Evolutionary conservation across 139 green algal genomes (phyloP).

Genomic region (Volvox africanus): DNA sequence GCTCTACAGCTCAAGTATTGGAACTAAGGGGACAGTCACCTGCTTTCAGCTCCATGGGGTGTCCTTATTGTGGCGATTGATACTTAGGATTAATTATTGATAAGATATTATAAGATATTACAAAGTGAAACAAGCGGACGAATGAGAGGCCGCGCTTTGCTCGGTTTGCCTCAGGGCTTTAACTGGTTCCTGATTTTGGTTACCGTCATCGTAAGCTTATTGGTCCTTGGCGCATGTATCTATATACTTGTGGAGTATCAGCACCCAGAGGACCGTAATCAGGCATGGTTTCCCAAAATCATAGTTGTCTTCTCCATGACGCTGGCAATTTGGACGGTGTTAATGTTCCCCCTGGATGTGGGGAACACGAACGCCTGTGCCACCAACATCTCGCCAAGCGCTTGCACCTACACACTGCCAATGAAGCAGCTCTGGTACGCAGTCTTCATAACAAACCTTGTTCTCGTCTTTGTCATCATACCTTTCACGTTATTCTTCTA

Average conservation of each 20-base stretch:
- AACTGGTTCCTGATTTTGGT: constrained; percentile 91
- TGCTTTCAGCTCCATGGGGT: neutral
- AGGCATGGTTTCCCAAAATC: constrained; percentile 94
- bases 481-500: constrained; percentile 99
- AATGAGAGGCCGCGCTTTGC: neutral
- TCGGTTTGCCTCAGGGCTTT: constrained; percentile 60
- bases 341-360: constrained; percentile 97
- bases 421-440: constrained; percentile 92
- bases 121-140: neutral
- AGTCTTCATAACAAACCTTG: constrained; percentile 87
- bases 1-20: too few species aligned
- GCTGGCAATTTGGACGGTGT: constrained; percentile 88
- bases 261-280: constrained; percentile 97
- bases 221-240: constrained; percentile 80
- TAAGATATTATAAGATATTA: too few species aligned
- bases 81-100: too few species aligned
- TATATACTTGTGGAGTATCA: constrained; percentile 95
- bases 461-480: constrained; percentile 88
- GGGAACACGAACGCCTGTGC: constrained; percentile 89
- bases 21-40: neutral
- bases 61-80: too few species aligned
- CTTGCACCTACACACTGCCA: constrained; percentile 90
- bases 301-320: constrained; percentile 91
- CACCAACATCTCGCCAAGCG: constrained; percentile 68
- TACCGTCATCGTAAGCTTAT: constrained; percentile 69